Evolutionary conservation across 352 stramenopile species (phyloP), one percentile per base, ranked within the genome.

Genomic region (Phytophthora cactorum): DNA sequence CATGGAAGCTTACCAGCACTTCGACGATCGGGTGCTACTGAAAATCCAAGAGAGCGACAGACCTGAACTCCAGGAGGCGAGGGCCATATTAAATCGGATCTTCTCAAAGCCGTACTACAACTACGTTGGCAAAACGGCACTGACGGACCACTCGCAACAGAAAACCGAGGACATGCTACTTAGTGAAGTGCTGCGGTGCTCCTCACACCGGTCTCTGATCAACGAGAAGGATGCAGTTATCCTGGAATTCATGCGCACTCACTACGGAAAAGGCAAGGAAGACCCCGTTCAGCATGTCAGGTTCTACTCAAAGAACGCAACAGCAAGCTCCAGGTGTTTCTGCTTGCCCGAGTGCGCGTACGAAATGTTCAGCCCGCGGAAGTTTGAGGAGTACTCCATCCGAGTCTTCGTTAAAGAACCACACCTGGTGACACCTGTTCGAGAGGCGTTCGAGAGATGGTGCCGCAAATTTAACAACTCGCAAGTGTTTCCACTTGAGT

Each of bases 241-340:
- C 41, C 59, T 95, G 11, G 85, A 97, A 52, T 84, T 92, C 50
- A 88, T 95, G 59, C 72, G 73, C 10, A 72, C 95, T 22, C 88
- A 97, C 53, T 90, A 84, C 50, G 91, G 91, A n/a, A 96, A 97
- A 55, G 86, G 86, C 1, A 76, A 79, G 1, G 47, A 81, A 8
- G 88, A 97, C 52, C 91, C 90, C 27, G 55, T 97, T 4, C 59
- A 84, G 11, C 61, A 86, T 27, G 75, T 94, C 5, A 79, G 86
- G 9, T 97, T 97, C 49, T 97, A 93, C 64, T 75, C 75, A 8
- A 93, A 96, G 72, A 78, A 84, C 41, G 81, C 84, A 9, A 77
- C 62, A 5, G 65, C 72, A 32, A 68, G 49, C 29, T 77, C 72
- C 0, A 75, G 52, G 1, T 95, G 87, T 68, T 92, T 84, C 36